Percentiles rank a stretch among this genome's conserved stretches.
Evolutionary conservation across 345 rosid species (phyloP).

Genomic region (Aquilaria yunnanensis): DNA sequence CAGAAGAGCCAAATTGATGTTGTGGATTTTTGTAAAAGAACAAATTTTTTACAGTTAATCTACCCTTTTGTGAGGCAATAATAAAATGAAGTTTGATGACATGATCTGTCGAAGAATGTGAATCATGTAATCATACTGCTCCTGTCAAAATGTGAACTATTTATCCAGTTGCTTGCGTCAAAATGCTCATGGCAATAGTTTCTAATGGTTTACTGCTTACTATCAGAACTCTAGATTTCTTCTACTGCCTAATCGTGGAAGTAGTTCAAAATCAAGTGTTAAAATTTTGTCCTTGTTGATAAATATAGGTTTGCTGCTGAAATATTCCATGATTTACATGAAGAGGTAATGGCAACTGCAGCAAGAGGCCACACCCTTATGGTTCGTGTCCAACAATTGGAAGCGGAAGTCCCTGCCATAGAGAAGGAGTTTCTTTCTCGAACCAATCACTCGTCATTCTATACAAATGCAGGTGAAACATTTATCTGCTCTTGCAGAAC

Average conservation of each 20-base stretch:
- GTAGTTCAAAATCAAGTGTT: no score
- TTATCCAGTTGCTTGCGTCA: neutral
- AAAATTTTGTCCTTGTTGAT: constrained; percentile 7
- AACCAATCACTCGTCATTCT: constrained; percentile 58
- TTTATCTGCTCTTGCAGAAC: neutral
- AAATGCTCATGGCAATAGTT: neutral
- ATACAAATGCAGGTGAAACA: constrained; percentile 48
- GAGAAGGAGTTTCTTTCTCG: constrained; percentile 77
- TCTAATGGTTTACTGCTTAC: neutral
- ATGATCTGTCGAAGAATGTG: no score
- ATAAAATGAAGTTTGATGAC: no score
- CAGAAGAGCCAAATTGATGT: no score
- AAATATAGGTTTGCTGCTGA: constrained; percentile 78
- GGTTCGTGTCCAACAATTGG: constrained; percentile 88
- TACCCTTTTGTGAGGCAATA: no score
- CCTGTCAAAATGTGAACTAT: no score
- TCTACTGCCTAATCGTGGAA: neutral
- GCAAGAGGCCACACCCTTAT: constrained; percentile 87
- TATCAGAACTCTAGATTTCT: neutral
- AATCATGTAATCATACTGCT: no score
- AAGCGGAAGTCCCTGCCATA: constrained; percentile 68
- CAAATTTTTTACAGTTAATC: no score
- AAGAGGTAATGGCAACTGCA: constrained; percentile 80
- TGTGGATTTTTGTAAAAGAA: no score
- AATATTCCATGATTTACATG: constrained; percentile 90